Evolutionary conservation across 2,329 filamentous ascomycete species (phyloP), one percentile per base, ranked within the genome.

Genomic region (Pseudogymnoascus sp.): DNA sequence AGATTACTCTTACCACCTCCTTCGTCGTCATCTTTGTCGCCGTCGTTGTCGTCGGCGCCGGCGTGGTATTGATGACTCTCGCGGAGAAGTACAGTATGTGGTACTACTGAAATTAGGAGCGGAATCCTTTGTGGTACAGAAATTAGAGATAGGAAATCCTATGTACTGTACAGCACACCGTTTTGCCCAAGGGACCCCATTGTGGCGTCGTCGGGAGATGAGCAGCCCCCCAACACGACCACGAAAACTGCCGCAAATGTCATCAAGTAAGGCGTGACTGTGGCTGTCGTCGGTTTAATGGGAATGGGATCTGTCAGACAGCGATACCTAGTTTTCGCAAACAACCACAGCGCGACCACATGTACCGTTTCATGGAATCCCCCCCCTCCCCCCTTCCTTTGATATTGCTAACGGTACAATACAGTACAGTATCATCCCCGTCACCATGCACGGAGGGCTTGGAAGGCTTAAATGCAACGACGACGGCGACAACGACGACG

Each of bases 1-100:
- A 31, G 74, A 76, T 21, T 81, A 80, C 44, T 88, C 91, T 64
- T 79, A 82, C 42, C 3, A 28, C 21, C 44, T 33, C 26, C 6
- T 28, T 15, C n/a, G 11, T 38, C 19, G 19, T 6, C n/a, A n/a
- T n/a, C n/a, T n/a, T n/a, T n/a, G n/a, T n/a, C n/a, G n/a, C n/a
- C n/a, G n/a, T 36, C 19, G 40, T 15, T 11, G 40, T 15, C 44
- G 3, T 9, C 44, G 44, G 7, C 23, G 44, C 44, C 6, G 8
- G 11, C 15, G 23, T n/a, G 5, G 7, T 50, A 15, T 17, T 4
- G 8, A 36, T 13, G 17, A 1, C 8, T 19, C 23, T 15, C 21
- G 6, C 7, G 23, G 15, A 50, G 44, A 50, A 50, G 23, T 21
- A 42, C 38, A 21, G 9, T 40, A 40, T 17, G 19, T 44, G n/a